Percentiles rank a stretch among this genome's conserved stretches.
phyloP scores from a whole-genome alignment of 2,329 filamentous ascomycete genomes.

The Aspergillus spinulosporus region DNA sequence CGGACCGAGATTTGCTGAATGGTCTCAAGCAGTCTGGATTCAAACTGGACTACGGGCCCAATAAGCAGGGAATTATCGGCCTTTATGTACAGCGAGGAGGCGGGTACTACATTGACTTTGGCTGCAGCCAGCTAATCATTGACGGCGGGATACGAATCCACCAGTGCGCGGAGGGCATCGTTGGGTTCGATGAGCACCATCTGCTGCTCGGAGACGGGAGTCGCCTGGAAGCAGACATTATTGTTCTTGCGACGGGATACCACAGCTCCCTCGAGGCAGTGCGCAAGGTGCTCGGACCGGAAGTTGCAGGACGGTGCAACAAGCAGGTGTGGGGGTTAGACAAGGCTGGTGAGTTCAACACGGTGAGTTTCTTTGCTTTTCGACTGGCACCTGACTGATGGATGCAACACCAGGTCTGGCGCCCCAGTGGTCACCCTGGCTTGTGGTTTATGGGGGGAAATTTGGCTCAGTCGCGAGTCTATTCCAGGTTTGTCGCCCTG shows the following conservation, averaged over 20 bases:
- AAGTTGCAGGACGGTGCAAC: background rate
- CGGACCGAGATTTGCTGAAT: background rate
- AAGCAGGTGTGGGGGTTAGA: constrained; percentile 8
- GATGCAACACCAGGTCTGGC: constrained; percentile 4
- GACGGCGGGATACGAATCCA: background rate
- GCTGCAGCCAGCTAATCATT: constrained; percentile 7
- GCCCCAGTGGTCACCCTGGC: constrained; percentile 7
- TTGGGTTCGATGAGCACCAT: background rate
- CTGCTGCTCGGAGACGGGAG: background rate
- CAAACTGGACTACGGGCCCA: background rate
- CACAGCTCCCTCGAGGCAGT: background rate
- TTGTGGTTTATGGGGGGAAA: constrained; percentile 14
- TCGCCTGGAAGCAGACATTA: constrained; percentile 5
- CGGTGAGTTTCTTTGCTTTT: background rate
- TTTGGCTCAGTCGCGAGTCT: constrained; percentile 1
- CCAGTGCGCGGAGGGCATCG: background rate
- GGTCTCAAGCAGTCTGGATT: background rate
- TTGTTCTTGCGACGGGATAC: constrained; percentile 8
- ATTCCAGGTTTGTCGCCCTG: constrained; percentile 8
- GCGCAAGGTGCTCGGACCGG: background rate
- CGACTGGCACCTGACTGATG: background rate
- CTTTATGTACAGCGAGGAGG: background rate
- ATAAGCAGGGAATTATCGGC: background rate
- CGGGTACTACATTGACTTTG: constrained; percentile 11
- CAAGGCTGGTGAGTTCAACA: constrained; percentile 8